These are phyloP conservation scores for Pythium sukuiense DNA, from an alignment of 352 stramenopile genomes.

Conservation along the genomic window DNA sequence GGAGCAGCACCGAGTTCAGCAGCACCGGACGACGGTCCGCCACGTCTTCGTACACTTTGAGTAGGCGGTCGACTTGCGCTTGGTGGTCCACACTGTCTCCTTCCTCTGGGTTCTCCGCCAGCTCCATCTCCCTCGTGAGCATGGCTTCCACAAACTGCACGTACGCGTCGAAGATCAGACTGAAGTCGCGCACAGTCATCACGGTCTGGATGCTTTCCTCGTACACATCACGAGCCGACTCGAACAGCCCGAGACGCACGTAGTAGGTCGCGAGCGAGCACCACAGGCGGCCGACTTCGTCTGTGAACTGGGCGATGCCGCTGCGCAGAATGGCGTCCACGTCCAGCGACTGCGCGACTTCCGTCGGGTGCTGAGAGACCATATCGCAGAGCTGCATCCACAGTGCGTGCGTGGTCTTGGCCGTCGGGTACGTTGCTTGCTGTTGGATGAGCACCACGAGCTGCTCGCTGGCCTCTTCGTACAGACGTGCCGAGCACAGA, in stretches of 20 bases:
- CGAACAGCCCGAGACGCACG: slow-evolving; percentile 96
- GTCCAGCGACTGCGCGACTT: slow-evolving; percentile 88
- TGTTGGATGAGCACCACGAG: slow-evolving; percentile 33
- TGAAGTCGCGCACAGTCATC: slow-evolving; percentile 95
- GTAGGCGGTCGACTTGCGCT: slow-evolving; percentile 66
- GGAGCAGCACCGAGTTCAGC: slow-evolving; percentile 94
- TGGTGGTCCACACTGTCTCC: slow-evolving; percentile 63
- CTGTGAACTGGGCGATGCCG: slow-evolving; percentile 91
- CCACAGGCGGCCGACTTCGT: slow-evolving; percentile 98
- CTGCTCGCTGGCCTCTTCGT: slow-evolving; percentile 32
- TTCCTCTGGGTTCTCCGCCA: slow-evolving; percentile 50
- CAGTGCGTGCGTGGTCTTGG: slow-evolving; percentile 90
- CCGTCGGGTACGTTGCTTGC: slow-evolving; percentile 29
- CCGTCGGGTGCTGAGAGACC: slow-evolving; percentile 92
- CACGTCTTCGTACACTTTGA: slow-evolving; percentile 92
- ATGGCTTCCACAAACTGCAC: slow-evolving; percentile 98
- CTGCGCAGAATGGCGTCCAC: slow-evolving; percentile 96
- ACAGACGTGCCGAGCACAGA: slow-evolving; percentile 35
- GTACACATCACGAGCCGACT: slow-evolving; percentile 96
- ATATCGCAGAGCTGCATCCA: slow-evolving; percentile 98
- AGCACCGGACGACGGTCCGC: slow-evolving; percentile 94
- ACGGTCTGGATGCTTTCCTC: slow-evolving; percentile 86
- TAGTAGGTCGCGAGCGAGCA: slow-evolving; percentile 97
- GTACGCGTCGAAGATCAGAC: slow-evolving; percentile 98
- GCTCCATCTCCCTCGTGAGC: slow-evolving; percentile 95